Percentiles rank a stretch among this genome's conserved stretches.
Conservation (phyloP, 2,329 filamentous ascomycete species). For the Ceratocystis cubensis region DNA sequence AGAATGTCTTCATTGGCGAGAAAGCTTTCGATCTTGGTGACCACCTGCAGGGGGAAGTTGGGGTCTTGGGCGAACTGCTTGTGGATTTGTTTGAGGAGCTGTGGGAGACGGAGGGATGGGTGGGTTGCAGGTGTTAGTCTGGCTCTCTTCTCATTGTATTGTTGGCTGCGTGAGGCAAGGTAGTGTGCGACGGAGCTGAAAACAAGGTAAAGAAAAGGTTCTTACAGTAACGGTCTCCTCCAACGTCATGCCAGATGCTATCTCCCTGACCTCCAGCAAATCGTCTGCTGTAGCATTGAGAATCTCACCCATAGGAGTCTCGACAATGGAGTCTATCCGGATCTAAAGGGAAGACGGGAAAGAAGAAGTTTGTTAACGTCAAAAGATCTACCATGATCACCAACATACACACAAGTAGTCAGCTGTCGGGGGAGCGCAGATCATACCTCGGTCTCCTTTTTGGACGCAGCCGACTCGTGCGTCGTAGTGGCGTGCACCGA, state of each 20-base stretch:
- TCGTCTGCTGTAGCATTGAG: slow-evolving; percentile 34
- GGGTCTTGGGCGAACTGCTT: slow-evolving; percentile 30
- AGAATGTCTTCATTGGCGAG: slow-evolving; percentile 26
- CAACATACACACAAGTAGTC: not conserved
- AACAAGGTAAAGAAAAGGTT: not conserved
- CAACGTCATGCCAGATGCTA: slow-evolving; percentile 29
- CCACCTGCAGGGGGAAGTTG: slow-evolving; percentile 30
- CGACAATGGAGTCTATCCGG: slow-evolving; percentile 3
- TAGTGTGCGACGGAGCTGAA: too few species aligned
- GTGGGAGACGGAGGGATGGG: not conserved
- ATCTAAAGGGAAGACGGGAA: slow-evolving; percentile 1
- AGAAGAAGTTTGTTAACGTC: not conserved
- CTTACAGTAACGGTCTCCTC: slow-evolving; percentile 28
- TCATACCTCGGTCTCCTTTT: slow-evolving; percentile 8
- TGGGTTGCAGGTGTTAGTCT: not conserved
- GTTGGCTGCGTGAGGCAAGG: not conserved
- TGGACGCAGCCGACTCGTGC: not conserved
- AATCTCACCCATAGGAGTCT: slow-evolving; percentile 7
- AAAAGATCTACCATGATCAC: slow-evolving; percentile 1
- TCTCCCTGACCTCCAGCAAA: slow-evolving; percentile 33
- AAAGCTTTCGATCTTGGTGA: slow-evolving; percentile 31
- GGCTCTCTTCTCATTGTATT: not conserved
- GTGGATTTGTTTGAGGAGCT: slow-evolving; percentile 30
- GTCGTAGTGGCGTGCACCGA: slow-evolving; percentile 1
- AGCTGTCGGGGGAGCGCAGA: not conserved